These are phyloP conservation scores for Pseudohalonectria lignicola DNA, from an alignment of 2,329 filamentous ascomycete species.

Conservation along the genomic window DNA sequence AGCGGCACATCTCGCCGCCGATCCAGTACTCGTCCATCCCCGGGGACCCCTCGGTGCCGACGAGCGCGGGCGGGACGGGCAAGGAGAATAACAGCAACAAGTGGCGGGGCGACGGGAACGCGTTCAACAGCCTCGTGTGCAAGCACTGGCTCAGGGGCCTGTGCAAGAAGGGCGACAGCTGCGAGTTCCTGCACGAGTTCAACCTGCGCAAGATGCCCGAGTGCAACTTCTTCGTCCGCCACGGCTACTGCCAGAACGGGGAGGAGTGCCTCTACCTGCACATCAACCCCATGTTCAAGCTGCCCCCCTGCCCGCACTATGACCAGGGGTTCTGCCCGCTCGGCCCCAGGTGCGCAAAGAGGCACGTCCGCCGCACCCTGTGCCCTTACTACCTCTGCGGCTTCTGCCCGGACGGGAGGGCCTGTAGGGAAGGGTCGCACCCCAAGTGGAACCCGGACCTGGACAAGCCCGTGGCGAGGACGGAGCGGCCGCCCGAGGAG, in stretches of 20 bases:
- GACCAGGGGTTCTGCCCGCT: conserved; percentile 90
- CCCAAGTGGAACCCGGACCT: conserved; percentile 69
- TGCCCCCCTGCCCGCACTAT: conserved; percentile 81
- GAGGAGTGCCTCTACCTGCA: conserved; percentile 94
- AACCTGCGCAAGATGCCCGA: conserved; percentile 97
- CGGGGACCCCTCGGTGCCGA: conserved; percentile 2
- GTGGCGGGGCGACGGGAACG: conserved; percentile 26
- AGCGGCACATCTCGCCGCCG: conserved; percentile 53
- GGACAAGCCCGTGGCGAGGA: conserved; percentile 63
- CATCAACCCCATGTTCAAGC: conserved; percentile 70
- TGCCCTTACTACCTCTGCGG: conserved; percentile 85
- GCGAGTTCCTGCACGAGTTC: conserved; percentile 98
- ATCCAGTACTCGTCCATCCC: conserved; percentile 16
- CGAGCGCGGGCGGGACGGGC: conserved; percentile 20
- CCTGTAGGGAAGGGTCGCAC: conserved; percentile 73
- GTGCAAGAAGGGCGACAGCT: conserved; percentile 93
- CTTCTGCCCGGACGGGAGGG: conserved; percentile 76
- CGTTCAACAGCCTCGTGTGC: conserved; percentile 79
- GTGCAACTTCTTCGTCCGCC: conserved; percentile 91
- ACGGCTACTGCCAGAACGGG: conserved; percentile 91
- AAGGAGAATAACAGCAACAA: too few species aligned
- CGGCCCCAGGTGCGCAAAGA: conserved; percentile 76
- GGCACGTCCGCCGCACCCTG: conserved; percentile 71
- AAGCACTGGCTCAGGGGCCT: conserved; percentile 97
- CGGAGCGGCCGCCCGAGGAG: conserved; percentile 43